Base-by-base conservation (phyloP, 2,329 filamentous ascomycete species). In the Aspergillus sp. region DNA sequence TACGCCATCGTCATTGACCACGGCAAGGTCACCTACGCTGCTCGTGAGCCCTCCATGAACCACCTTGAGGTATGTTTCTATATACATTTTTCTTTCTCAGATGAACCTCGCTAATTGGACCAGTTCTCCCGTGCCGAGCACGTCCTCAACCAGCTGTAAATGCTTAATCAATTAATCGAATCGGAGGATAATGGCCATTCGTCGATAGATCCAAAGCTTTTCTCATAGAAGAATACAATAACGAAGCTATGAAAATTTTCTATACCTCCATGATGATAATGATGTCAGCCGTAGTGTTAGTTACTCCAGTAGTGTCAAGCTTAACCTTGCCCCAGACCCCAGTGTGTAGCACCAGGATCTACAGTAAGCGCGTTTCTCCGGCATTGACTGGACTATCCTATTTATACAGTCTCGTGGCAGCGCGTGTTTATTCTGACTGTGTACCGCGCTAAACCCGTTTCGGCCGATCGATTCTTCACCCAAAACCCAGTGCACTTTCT, bases 1-100 rank as follows among this genome's bases (percentile, higher is more conserved):
- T 94, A 87, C 74, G 89, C 86, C 60, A 80, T 95, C 67, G 74
- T 90, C 60, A 72, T 94, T 58, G 88, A 90, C 73, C 77, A 94
- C 68, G 88, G 88, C 69, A 91, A 88, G 76, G 79, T 95, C 62
- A 76, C 74, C 62, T 94, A 94, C 69, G 86, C 87, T 51, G 86
- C 85, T 71, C 84, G 81, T 61, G 88, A 94, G 74, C 68, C 66
- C 53, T 78, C 56, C 42, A 65, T 63, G 60, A 63, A 68, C 56
- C 49, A 58, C 52, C 58, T 64, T 33, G 60, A 77, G 67, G 72
- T 78, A 54, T 45, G 56, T 32, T 47, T 37, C 13, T 15, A 7
- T n/a, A 37, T 35, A 20, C n/a, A n/a, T n/a, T n/a, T n/a, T n/a
- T 17, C n/a, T n/a, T 41, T 73, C 13, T 42, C 25, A 9, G 9